Evolutionary conservation across 108 stramenopile genomes (phyloP).

Genomic region (Conticribra guillardii): DNA sequence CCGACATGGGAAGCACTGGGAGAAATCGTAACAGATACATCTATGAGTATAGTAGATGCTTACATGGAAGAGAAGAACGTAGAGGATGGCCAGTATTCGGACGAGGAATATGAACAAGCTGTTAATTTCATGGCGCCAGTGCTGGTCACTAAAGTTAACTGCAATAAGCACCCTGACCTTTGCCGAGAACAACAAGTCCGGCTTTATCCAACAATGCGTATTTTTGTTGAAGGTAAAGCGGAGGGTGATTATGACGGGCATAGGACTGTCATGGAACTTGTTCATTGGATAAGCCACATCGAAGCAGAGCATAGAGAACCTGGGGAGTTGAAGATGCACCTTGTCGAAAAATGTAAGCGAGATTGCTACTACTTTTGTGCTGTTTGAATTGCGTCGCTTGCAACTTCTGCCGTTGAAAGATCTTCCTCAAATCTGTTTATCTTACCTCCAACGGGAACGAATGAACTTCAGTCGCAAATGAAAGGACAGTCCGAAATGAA

Average conservation of each 20-base stretch:
- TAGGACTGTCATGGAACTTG: constrained; percentile 81
- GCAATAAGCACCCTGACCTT: constrained; percentile 55
- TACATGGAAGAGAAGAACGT: constrained; percentile 22
- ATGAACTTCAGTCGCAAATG: constrained; percentile 27
- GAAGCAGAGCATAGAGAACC: constrained; percentile 58
- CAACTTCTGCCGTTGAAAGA: background rate
- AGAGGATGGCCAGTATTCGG: constrained; percentile 26
- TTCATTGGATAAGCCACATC: constrained; percentile 59
- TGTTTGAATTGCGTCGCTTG: constrained; percentile 17
- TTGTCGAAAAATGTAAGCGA: constrained; percentile 36
- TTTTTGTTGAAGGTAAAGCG: constrained; percentile 78
- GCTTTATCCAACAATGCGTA: constrained; percentile 90
- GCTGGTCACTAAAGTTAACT: constrained; percentile 66
- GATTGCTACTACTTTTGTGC: constrained; percentile 2
- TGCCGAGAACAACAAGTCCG: constrained; percentile 79
- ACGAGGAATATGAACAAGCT: constrained; percentile 46
- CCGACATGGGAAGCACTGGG: constrained; percentile 84
- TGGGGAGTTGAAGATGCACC: constrained; percentile 42
- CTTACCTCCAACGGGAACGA: background rate
- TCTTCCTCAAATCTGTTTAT: background rate
- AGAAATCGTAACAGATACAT: constrained; percentile 47
- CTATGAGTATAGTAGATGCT: constrained; percentile 45
- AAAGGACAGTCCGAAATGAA: constrained; percentile 47
- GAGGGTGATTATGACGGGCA: constrained; percentile 82
- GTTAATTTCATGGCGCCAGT: constrained; percentile 52